A percentile compares a stretch with the other conserved stretches of the same genome.
phyloP scores from a whole-genome alignment of 2,329 filamentous ascomycete genomes.

The Plenodomus lindquistii region DNA sequence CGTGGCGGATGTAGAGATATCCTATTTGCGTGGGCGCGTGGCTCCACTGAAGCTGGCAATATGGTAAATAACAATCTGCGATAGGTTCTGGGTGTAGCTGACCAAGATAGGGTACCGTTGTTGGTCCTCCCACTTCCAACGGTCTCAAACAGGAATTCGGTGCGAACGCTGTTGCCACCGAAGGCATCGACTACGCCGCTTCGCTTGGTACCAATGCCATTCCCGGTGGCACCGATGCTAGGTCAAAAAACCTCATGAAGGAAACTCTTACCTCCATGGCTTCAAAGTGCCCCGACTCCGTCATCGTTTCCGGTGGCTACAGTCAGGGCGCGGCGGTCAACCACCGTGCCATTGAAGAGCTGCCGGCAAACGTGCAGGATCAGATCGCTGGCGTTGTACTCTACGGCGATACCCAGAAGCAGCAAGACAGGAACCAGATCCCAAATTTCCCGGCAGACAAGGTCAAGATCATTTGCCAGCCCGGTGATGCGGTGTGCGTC shows the following conservation, averaged over 20 bases:
- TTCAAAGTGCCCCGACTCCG: slow-evolving; percentile 35
- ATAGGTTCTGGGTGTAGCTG: slow-evolving; percentile 11
- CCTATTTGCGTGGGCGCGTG: slow-evolving; percentile 55
- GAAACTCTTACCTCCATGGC: slow-evolving; percentile 31
- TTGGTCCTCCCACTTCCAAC: slow-evolving; percentile 38
- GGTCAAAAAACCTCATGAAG: slow-evolving; percentile 25
- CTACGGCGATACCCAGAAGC: slow-evolving; percentile 53
- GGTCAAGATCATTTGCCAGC: slow-evolving; percentile 54
- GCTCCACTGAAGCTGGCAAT: slow-evolving; percentile 55
- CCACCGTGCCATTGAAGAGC: slow-evolving; percentile 37
- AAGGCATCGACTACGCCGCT: slow-evolving; percentile 40
- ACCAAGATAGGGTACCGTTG: slow-evolving; percentile 37
- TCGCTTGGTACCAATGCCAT: slow-evolving; percentile 31
- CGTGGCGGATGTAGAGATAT: slow-evolving; percentile 47
- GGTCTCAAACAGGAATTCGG: slow-evolving; percentile 36
- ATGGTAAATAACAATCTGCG: slow-evolving; percentile 43
- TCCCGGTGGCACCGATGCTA: slow-evolving; percentile 33
- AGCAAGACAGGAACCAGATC: slow-evolving; percentile 46
- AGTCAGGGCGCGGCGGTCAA: slow-evolving; percentile 41
- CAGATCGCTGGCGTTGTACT: slow-evolving; percentile 49
- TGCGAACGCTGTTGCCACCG: slow-evolving; percentile 31
- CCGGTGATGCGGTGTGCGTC: slow-evolving; percentile 56
- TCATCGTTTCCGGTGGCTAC: slow-evolving; percentile 40
- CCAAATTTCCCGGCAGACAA: slow-evolving; percentile 47
- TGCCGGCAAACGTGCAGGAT: slow-evolving; percentile 27